These are phyloP conservation scores for Baeospora myosura DNA, from an alignment of 1,284 basidiomycete species.

Conservation along the genomic window DNA sequence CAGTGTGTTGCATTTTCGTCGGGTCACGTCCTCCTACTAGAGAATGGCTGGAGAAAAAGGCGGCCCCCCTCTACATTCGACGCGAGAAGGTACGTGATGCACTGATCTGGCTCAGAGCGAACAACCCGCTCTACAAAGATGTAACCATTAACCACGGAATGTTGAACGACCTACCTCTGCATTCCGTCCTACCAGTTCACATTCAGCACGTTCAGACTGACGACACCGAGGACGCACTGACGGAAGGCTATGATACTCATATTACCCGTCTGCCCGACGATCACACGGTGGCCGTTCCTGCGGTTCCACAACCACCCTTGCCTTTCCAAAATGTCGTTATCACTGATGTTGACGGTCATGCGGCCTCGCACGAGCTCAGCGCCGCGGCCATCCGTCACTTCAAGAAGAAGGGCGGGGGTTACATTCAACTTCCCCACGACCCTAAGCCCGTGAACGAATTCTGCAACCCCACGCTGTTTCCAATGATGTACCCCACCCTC, in stretches of 20 bases:
- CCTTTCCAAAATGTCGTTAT: slow-evolving; percentile 19
- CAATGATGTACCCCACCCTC: slow-evolving; percentile 27
- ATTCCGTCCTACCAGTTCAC: slow-evolving; percentile 19
- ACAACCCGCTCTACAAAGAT: slow-evolving; percentile 26
- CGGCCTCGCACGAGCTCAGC: slow-evolving; percentile 22
- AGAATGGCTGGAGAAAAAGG: not conserved
- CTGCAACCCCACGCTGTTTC: slow-evolving; percentile 25
- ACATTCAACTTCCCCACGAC: not conserved
- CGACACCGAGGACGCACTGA: not conserved
- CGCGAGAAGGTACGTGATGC: slow-evolving; percentile 12
- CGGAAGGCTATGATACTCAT: not conserved
- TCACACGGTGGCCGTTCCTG: no score
- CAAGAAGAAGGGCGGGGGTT: not conserved
- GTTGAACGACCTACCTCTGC: slow-evolving; percentile 13
- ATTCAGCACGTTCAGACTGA: slow-evolving; percentile 9
- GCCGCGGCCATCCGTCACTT: slow-evolving; percentile 5
- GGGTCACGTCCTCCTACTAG: not conserved
- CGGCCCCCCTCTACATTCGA: not conserved
- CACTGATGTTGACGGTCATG: slow-evolving; percentile 23
- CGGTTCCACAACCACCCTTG: no score
- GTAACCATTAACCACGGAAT: slow-evolving; percentile 20
- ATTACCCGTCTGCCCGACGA: not conserved
- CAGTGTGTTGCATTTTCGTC: not conserved
- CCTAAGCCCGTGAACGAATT: no score
- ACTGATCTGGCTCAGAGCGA: slow-evolving; percentile 24